A percentile compares a stretch with the other conserved stretches of the same genome.
Evolutionary conservation across 495 filamentous ascomycete species (phyloP).

Genomic region (Aspergillus haitiensis): DNA sequence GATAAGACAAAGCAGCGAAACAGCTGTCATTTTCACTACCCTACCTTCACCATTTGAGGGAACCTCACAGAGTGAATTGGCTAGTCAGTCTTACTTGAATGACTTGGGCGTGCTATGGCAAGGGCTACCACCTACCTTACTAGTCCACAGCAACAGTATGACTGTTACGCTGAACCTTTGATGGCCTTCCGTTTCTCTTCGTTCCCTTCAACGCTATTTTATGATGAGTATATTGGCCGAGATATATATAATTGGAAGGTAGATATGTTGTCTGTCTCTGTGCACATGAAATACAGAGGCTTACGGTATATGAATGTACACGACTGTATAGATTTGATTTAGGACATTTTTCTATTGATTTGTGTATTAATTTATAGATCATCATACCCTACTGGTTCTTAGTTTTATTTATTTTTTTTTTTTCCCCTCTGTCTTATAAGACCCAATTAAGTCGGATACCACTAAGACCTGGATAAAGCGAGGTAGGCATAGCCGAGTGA

Average conservation of each 20-base stretch:
- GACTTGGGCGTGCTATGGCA: constrained; percentile 76
- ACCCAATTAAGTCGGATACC: not conserved
- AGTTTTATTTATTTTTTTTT: not conserved
- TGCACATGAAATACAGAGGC: too few species aligned
- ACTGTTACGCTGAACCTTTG: constrained; percentile 83
- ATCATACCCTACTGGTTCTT: not conserved
- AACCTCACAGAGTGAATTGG: constrained; percentile 66
- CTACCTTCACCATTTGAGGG: constrained; percentile 76
- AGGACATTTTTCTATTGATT: too few species aligned
- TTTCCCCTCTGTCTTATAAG: not conserved
- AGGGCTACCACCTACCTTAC: constrained; percentile 64
- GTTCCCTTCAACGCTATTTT: not conserved
- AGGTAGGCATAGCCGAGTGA: too few species aligned
- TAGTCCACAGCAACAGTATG: constrained; percentile 90
- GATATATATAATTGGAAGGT: constrained; percentile 3
- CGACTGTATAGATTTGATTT: too few species aligned
- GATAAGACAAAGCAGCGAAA: constrained; percentile 63
- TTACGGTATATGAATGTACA: too few species aligned
- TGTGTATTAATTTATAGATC: too few species aligned
- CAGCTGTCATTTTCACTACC: constrained; percentile 81
- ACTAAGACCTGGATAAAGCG: too few species aligned
- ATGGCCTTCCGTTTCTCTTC: constrained; percentile 8
- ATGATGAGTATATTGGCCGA: constrained; percentile 9
- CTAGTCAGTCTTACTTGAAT: constrained; percentile 68
- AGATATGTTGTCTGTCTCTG: not conserved